Conservation (phyloP, 2,329 filamentous ascomycete genomes). For the Xylaria sp. region DNA sequence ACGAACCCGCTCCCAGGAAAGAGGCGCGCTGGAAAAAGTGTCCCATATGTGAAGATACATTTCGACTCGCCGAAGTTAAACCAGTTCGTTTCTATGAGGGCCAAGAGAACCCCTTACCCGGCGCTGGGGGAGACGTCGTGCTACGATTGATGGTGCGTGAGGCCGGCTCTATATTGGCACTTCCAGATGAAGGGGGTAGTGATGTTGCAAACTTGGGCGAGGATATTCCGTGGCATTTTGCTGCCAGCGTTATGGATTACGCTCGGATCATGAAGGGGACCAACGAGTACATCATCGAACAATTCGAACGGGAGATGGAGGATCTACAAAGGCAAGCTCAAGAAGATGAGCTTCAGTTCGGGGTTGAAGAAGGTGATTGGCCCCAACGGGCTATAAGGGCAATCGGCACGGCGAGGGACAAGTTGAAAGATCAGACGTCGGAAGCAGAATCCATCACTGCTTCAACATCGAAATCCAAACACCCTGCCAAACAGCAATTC, state of each 20-base stretch:
- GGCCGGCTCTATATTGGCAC: constrained; percentile 83
- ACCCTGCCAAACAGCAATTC: constrained; percentile 65
- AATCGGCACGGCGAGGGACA: constrained; percentile 81
- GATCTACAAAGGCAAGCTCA: constrained; percentile 80
- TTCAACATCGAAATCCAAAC: constrained; percentile 44
- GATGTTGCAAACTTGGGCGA: constrained; percentile 76
- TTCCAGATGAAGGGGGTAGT: constrained; percentile 82
- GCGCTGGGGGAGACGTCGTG: constrained; percentile 89
- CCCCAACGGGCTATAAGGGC: constrained; percentile 82
- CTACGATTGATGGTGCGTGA: constrained; percentile 85
- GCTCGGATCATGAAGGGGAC: constrained; percentile 95
- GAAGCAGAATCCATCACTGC: constrained; percentile 46
- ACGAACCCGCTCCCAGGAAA: constrained; percentile 74
- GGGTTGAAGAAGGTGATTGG: constrained; percentile 89
- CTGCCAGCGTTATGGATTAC: constrained; percentile 93
- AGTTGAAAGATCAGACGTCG: constrained; percentile 62
- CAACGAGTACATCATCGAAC: constrained; percentile 83
- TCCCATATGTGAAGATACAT: constrained; percentile 91
- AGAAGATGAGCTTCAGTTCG: constrained; percentile 92
- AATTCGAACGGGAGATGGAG: constrained; percentile 82
- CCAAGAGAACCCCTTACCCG: constrained; percentile 83
- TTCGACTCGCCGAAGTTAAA: constrained; percentile 91
- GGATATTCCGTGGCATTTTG: constrained; percentile 94
- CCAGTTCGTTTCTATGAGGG: constrained; percentile 92
- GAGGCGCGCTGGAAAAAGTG: constrained; percentile 91